Percentiles rank a stretch among this genome's conserved stretches.
Evolutionary conservation across 352 stramenopile genomes (phyloP).

Genomic region (Phytopythium ostracodes): DNA sequence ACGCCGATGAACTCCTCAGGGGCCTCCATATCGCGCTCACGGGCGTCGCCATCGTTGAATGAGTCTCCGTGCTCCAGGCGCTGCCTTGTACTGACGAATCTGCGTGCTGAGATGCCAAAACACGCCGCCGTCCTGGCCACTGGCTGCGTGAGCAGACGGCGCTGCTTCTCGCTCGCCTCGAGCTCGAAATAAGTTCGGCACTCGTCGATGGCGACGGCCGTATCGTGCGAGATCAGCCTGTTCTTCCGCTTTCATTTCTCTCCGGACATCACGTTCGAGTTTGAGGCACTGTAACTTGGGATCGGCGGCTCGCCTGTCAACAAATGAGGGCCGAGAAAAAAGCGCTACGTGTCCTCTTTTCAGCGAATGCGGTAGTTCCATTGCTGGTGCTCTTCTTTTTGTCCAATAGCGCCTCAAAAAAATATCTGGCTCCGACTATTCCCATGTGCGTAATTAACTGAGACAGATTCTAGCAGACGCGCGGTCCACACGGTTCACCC

Average conservation of each 20-base stretch:
- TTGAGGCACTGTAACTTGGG: not conserved
- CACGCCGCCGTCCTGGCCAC: not conserved
- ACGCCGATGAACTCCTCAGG: conserved; percentile 11
- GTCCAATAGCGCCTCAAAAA: not conserved
- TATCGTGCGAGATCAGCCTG: not conserved
- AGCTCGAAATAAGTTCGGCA: not conserved
- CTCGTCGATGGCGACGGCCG: not conserved
- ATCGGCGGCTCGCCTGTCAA: not conserved
- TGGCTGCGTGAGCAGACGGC: not conserved
- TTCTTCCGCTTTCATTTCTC: not conserved
- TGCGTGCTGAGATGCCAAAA: not conserved
- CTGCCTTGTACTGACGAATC: not conserved
- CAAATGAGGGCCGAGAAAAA: not conserved
- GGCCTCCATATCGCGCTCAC: conserved; percentile 10
- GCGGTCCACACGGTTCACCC: no score
- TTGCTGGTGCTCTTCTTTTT: not conserved
- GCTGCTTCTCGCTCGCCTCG: not conserved
- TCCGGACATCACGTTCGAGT: not conserved
- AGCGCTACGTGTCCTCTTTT: not conserved
- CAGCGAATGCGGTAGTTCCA: not conserved
- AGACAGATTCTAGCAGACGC: not conserved
- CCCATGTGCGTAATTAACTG: not conserved
- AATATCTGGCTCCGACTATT: not conserved
- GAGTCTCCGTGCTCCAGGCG: conserved; percentile 1
- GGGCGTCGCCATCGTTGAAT: conserved; percentile 1